Percentiles rank a stretch among this genome's conserved stretches.
phyloP scores from a whole-genome alignment of 1,284 basidiomycete genomes.

The Tranzscheliella williamsii region DNA sequence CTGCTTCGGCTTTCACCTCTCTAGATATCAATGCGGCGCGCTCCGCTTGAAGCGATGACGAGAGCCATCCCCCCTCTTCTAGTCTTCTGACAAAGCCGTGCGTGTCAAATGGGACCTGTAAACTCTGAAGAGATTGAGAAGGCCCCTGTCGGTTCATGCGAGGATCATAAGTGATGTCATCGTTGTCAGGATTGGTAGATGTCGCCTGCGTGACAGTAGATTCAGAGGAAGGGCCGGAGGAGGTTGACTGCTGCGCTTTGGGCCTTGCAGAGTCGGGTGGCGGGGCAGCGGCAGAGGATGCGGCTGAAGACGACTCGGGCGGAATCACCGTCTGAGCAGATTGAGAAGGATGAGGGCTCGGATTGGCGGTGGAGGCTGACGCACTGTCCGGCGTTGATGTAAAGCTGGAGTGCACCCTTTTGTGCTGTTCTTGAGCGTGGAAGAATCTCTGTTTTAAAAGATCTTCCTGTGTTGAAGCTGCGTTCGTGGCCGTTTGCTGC shows the following conservation, averaged over 20 bases:
- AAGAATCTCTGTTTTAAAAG: constrained; percentile 50
- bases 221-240: constrained; percentile 5
- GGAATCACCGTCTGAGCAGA: constrained; percentile 6
- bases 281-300: not conserved
- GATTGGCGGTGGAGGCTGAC: constrained; percentile 10
- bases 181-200: not conserved
- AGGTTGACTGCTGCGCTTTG: constrained; percentile 1
- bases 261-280: too few species aligned
- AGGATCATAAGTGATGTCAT: constrained; percentile 16
- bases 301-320: constrained; percentile 5
- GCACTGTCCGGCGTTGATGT: constrained; percentile 17
- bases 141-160: constrained; percentile 16
- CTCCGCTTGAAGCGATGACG: constrained; percentile 7
- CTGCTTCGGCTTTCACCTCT: constrained; percentile 15
- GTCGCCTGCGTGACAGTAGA: constrained; percentile 3
- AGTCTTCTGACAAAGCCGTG: constrained; percentile 51
- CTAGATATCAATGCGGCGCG: constrained; percentile 5
- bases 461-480: constrained; percentile 30
- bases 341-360: constrained; percentile 23
- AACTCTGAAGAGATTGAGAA: constrained; percentile 23
- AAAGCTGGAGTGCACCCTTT: constrained; percentile 24
- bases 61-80: constrained; percentile 48
- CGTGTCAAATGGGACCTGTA: constrained; percentile 54
- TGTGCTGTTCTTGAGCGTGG: constrained; percentile 48
- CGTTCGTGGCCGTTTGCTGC: constrained; percentile 1